Evolutionary conservation across 768 basidiomycete genomes (phyloP).

Genomic region (Pleurotus cornucopiae): DNA sequence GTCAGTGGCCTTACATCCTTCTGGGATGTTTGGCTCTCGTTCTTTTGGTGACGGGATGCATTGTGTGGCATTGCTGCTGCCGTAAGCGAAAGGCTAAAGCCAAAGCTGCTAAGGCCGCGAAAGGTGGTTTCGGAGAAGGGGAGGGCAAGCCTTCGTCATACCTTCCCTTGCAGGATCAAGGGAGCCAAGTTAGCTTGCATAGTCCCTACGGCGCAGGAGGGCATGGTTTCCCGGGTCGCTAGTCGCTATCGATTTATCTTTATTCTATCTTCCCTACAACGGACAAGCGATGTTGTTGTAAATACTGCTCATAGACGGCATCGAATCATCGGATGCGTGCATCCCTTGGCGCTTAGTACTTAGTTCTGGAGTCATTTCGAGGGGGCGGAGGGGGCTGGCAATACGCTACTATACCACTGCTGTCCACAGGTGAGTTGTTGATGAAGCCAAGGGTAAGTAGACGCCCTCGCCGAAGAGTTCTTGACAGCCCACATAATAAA

Average conservation of each 20-base stretch:
- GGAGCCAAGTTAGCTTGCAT: neutral
- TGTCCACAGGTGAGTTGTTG: too few relatives aligned
- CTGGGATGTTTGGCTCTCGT: constrained; percentile 52
- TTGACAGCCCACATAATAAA: too few relatives aligned
- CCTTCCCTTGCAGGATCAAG: constrained; percentile 9
- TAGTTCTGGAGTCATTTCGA: too few relatives aligned
- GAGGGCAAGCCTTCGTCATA: constrained; percentile 3
- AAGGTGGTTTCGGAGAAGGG: neutral
- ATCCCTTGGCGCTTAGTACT: too few relatives aligned
- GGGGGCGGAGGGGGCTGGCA: too few relatives aligned
- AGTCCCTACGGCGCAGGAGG: constrained; percentile 1
- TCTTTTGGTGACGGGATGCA: constrained; percentile 38
- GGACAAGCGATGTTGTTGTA: too few relatives aligned
- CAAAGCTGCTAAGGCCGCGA: constrained; percentile 4
- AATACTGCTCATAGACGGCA: too few relatives aligned
- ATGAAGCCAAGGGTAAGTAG: too few relatives aligned
- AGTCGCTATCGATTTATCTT: neutral
- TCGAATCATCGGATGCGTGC: too few relatives aligned
- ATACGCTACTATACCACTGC: too few relatives aligned
- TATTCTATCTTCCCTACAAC: neutral
- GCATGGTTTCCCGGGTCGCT: neutral
- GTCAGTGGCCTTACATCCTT: constrained; percentile 73
- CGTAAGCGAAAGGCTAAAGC: constrained; percentile 25
- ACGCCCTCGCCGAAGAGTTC: too few relatives aligned
- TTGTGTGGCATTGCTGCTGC: constrained; percentile 61